These are phyloP conservation scores for Penicillium salamii DNA, from an alignment of 495 filamentous ascomycete genomes.

Conservation along the genomic window DNA sequence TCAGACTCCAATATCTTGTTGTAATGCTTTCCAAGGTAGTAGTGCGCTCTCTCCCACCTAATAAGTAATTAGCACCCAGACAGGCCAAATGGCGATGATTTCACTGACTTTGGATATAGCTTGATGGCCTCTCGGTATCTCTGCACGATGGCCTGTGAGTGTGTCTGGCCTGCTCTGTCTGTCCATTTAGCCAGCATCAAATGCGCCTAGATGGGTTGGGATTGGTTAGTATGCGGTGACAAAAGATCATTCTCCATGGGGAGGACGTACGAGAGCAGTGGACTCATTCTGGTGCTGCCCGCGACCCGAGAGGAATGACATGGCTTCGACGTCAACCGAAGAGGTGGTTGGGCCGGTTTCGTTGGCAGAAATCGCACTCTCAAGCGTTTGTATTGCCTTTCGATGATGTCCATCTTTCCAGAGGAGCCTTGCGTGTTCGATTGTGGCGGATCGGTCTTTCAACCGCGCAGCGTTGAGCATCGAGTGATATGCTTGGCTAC, in stretches of 20 bases:
- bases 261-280: constrained; percentile 37
- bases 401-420: constrained; percentile 93
- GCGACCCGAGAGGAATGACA: constrained; percentile 29
- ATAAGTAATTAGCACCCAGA: constrained; percentile 7
- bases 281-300: constrained; percentile 46
- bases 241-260: not conserved
- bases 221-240: not conserved
- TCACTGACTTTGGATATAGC: constrained; percentile 36
- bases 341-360: constrained; percentile 56
- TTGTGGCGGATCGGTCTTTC: constrained; percentile 78
- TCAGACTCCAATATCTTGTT: constrained; percentile 93
- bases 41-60: constrained; percentile 94
- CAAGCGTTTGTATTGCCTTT: constrained; percentile 87
- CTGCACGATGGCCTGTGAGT: constrained; percentile 68
- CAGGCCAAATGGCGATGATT: not conserved
- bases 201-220: constrained; percentile 53
- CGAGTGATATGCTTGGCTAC: constrained; percentile 85
- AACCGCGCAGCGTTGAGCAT: constrained; percentile 84
- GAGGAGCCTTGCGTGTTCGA: constrained; percentile 89
- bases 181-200: constrained; percentile 95
- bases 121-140: constrained; percentile 72
- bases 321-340: constrained; percentile 38
- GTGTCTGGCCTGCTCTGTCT: constrained; percentile 85
- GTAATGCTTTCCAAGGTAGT: constrained; percentile 95
- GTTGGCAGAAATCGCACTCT: constrained; percentile 76